These are phyloP conservation scores for Sclerospora graminicola DNA, from an alignment of 352 stramenopile species.

Conservation along the genomic window DNA sequence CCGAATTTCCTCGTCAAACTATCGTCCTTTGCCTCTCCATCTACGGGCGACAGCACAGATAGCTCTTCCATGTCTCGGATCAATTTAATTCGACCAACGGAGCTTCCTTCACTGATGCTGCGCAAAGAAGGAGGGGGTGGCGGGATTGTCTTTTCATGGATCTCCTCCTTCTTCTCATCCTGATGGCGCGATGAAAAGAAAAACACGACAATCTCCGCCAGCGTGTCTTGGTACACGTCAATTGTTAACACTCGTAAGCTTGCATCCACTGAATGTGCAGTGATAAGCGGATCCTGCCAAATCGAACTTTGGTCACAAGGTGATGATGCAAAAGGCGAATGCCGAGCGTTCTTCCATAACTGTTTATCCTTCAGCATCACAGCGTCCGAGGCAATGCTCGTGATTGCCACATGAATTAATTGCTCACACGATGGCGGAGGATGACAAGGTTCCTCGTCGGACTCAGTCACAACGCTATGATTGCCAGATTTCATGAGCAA, in stretches of 20 bases:
- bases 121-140: slow-evolving; percentile 15
- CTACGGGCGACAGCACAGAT: slow-evolving; percentile 22
- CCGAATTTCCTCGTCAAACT: slow-evolving; percentile 44
- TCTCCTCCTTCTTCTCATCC: slow-evolving; percentile 13
- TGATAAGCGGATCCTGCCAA: slow-evolving; percentile 69
- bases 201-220: slow-evolving; percentile 67
- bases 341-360: slow-evolving; percentile 35
- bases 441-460: slow-evolving; percentile 4
- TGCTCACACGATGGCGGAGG: slow-evolving; percentile 26
- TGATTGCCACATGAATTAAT: slow-evolving; percentile 63
- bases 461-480: slow-evolving; percentile 13
- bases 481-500: slow-evolving; percentile 61
- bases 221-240: slow-evolving; percentile 69
- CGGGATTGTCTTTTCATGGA: slow-evolving; percentile 3
- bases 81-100: slow-evolving; percentile 9
- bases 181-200: slow-evolving; percentile 65
- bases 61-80: slow-evolving; percentile 14
- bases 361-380: slow-evolving; percentile 44
- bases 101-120: slow-evolving; percentile 21
- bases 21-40: slow-evolving; percentile 20
- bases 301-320: slow-evolving; percentile 33
- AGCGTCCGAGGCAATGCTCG: slow-evolving; percentile 52
- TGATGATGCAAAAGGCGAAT: slow-evolving; percentile 23
- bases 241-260: slow-evolving; percentile 58
- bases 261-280: slow-evolving; percentile 56